phyloP scores from a whole-genome alignment of 805 yeast genomes.

The Maudiozyma pseudohumilis region DNA sequence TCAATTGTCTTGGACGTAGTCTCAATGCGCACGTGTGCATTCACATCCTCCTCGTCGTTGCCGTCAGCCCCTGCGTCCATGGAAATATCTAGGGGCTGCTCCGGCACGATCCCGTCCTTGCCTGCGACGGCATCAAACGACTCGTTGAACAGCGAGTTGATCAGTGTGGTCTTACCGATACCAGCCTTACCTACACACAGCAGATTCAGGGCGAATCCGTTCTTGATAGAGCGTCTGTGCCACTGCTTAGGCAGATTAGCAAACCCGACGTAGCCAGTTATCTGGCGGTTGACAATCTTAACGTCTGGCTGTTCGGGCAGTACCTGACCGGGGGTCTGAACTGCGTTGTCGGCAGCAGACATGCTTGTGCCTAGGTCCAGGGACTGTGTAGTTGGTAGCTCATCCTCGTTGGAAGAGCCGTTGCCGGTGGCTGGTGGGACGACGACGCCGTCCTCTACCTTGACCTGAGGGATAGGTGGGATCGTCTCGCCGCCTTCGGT shows the following conservation, averaged over 20 bases:
- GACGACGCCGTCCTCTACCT: background rate
- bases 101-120: background rate
- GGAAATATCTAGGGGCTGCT: background rate
- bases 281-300: conserved; percentile 68
- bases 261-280: conserved; percentile 91
- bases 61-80: conserved; percentile 8
- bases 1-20: conserved; percentile 65
- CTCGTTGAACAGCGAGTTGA: conserved; percentile 79
- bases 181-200: conserved; percentile 91
- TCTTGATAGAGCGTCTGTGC: conserved; percentile 86
- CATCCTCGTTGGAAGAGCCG: background rate
- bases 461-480: background rate
- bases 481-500: background rate
- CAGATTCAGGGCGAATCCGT: conserved; percentile 82
- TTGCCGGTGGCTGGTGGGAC: background rate
- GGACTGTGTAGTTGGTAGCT: conserved; percentile 1
- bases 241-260: conserved; percentile 97
- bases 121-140: conserved; percentile 29
- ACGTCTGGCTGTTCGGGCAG: conserved; percentile 33
- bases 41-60: conserved; percentile 6
- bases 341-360: background rate
- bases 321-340: conserved; percentile 14
- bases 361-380: conserved; percentile 1
- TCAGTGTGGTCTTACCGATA: conserved; percentile 83
- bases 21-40: conserved; percentile 41